phyloP scores from a whole-genome alignment of 306 rosid species.

The Carpinus fangiana region DNA sequence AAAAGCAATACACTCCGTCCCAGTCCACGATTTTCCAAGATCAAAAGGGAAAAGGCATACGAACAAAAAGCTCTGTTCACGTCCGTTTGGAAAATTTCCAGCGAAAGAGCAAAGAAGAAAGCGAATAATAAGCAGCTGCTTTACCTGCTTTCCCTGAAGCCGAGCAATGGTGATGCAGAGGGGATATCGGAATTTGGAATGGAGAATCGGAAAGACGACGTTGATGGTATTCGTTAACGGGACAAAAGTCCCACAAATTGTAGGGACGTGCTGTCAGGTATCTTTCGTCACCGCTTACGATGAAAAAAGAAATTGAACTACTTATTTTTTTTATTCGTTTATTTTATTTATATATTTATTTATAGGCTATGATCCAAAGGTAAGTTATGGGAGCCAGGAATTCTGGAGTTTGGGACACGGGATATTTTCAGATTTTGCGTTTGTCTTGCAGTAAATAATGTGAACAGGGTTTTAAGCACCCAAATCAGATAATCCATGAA shows the following conservation, averaged over 20 bases:
- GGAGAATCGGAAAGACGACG: neutral
- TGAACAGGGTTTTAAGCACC: neutral
- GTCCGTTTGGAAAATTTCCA: neutral
- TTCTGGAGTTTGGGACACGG: no score
- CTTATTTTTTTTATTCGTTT: neutral
- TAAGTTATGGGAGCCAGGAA: no score
- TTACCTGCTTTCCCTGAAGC: neutral
- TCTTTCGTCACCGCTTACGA: neutral
- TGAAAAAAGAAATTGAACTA: neutral
- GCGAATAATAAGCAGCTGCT: neutral
- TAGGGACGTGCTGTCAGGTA: neutral
- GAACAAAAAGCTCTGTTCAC: neutral
- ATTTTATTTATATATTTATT: no score
- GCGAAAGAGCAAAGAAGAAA: neutral
- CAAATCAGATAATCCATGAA: no score
- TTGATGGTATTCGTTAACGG: neutral
- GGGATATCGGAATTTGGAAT: neutral
- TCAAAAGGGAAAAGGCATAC: neutral
- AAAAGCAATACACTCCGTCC: neutral
- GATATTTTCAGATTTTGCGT: neutral
- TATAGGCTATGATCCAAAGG: neutral
- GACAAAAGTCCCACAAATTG: neutral
- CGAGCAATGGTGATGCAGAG: neutral
- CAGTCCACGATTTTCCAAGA: neutral
- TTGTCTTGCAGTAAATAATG: neutral